Evolutionary conservation across 257 asterid genomes (phyloP).

Genomic region (Primulina tabacum): DNA sequence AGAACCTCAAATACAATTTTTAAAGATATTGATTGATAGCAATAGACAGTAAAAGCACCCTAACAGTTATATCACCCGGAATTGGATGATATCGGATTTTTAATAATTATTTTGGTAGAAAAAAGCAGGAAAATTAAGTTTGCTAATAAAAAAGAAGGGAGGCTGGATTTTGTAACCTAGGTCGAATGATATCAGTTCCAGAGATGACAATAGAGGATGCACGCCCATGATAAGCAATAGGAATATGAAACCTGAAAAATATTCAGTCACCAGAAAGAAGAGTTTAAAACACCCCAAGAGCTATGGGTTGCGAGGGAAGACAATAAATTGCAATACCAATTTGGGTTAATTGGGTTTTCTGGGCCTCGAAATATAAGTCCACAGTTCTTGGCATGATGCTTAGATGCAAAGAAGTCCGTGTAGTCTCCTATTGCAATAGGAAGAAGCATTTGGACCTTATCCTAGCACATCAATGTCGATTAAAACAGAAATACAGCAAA

Average conservation of each 20-base stretch:
- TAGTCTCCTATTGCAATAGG: conserved; percentile 89
- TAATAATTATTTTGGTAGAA: not conserved
- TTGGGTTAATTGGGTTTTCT: conserved; percentile 60
- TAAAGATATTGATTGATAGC: not conserved
- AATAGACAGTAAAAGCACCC: not conserved
- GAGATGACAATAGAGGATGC: conserved; percentile 91
- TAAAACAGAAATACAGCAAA: conserved; percentile 4
- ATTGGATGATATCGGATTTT: too few relatives aligned
- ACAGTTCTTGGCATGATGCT: conserved; percentile 87
- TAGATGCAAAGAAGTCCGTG: conserved; percentile 90
- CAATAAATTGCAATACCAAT: conserved; percentile 48
- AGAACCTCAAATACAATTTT: not conserved
- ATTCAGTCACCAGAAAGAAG: not conserved
- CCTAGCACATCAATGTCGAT: conserved; percentile 36
- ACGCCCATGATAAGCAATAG: conserved; percentile 97
- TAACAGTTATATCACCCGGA: not conserved
- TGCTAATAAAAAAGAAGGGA: conserved; percentile 17
- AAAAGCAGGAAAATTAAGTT: conserved; percentile 2
- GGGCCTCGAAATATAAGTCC: conserved; percentile 91
- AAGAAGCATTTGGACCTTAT: conserved; percentile 77
- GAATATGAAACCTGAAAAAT: conserved; percentile 80
- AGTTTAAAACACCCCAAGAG: not conserved
- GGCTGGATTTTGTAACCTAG: conserved; percentile 56
- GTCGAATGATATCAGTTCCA: conserved; percentile 84
- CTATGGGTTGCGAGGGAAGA: conserved; percentile 7